These are phyloP conservation scores for Francoa sonchifolia DNA, from an alignment of 441 rosid species.

Conservation along the genomic window DNA sequence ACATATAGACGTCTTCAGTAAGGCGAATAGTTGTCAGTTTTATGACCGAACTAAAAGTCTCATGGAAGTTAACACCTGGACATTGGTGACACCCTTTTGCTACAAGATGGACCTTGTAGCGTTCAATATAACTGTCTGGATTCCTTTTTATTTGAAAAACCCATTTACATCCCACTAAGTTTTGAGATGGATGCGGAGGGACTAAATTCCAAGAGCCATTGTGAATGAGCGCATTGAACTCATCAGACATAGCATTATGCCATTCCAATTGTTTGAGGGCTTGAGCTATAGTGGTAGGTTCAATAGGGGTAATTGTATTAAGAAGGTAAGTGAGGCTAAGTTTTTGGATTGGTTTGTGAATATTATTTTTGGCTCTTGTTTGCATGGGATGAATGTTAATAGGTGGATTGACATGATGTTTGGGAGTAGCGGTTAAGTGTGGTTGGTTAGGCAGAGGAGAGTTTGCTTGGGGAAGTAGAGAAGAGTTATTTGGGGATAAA, in stretches of 20 bases:
- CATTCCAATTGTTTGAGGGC: neutral
- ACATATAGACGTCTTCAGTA: neutral
- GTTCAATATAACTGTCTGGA: neutral
- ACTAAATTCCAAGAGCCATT: neutral
- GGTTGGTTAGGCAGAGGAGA: neutral
- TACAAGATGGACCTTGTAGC: neutral
- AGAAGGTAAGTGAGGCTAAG: neutral
- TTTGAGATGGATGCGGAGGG: neutral
- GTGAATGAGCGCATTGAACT: neutral
- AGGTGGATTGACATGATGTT: too few relatives aligned
- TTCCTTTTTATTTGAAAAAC: neutral
- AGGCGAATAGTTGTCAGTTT: neutral
- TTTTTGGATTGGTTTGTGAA: neutral
- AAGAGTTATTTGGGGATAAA: neutral
- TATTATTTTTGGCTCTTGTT: neutral
- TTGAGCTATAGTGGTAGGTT: neutral
- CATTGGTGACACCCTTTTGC: slow-evolving; percentile 2
- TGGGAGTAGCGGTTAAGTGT: neutral
- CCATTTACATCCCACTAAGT: neutral
- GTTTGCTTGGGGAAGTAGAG: too few relatives aligned
- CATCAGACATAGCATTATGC: neutral
- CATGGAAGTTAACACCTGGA: neutral
- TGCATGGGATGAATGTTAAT: neutral
- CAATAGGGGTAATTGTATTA: neutral
- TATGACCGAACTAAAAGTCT: neutral